Evolutionary conservation across 2,329 filamentous ascomycete species (phyloP), one percentile per base, ranked within the genome.

Genomic region (Aspergillus sp.): DNA sequence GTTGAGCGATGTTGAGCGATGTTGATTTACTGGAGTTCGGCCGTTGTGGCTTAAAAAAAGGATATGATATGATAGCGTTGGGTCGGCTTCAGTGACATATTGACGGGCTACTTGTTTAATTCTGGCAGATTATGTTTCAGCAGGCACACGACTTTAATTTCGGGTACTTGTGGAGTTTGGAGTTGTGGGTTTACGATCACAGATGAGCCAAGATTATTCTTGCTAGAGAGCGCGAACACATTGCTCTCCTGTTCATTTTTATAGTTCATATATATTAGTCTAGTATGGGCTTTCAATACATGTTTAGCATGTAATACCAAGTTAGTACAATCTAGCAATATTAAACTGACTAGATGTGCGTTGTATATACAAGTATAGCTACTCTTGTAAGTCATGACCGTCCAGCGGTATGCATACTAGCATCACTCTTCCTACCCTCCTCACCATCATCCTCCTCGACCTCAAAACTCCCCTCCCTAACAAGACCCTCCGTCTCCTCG

Each of bases 401-500:
- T 37, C 12, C 21, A 23, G 43, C 12, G 8, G 14, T 12, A 45
- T 25, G 43, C 14, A 25, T 12, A 21, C 9, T 21, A 12, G 17
- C 8, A 33, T 23, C 14, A 43, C n/a, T 31, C 27, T 31, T 19
- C 23, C 40, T 51, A 25, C 39, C 39, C 33, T n/a, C 25, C n/a
- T 44, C 25, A 19, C 19, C 8, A 25, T 52, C 8, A 35, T 52
- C 46, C 12, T 44, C 53, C 48, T 33, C 44, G 23, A 19, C 46
- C 37, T 14, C 43, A 15, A 41, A 8, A 17, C 19, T 21, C 33
- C n/a, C 3, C 27, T 31, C 19, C 3, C 52, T 19, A 3, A 55
- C 44, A 41, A 55, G 52, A 23, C 52, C 43, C 23, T 49, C 52
- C 25, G 17, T 40, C 45, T 48, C 52, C 27, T 44, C 52, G 14